Base-by-base conservation (phyloP, 2,329 filamentous ascomycete species). In the Diaporthe eres region DNA sequence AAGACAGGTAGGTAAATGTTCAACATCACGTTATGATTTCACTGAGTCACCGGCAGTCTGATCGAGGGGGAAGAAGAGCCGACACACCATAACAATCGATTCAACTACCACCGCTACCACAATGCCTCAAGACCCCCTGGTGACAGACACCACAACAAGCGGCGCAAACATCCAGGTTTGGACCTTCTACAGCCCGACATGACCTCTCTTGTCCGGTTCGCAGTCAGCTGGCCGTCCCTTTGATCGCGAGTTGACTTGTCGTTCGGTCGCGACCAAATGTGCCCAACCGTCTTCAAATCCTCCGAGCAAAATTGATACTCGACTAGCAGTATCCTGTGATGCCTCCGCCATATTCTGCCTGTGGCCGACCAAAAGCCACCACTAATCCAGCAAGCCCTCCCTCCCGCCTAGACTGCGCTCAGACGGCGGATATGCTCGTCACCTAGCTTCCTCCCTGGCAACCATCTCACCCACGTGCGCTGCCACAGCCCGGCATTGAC, bases 81-180 rank as follows among this genome's bases (percentile, higher is more conserved):
- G 22, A 55, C 34, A 73, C 71, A 65, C 60, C 58, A 73, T 73
- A 42, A 63, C 28, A 65, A 37, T 65, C 58, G 25, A 65, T 75
- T 67, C 58, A 68, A n/a, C 74, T 73, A 75, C 74, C 70, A 72
- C 49, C 70, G 44, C 74, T 75, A 75, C 70, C 74, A 51, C 25
- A 19, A 28, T 73, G 61, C 60, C 25, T 44, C 51, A 34, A 19
- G 34, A 72, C 34, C 70, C 25, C 74, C 13, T 57, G 22, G 42
- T 51, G 58, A 75, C 51, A 65, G 22, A 67, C 53, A 51, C 68
- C 39, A 63, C 25, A 37, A 51, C 53, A 39, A 55, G 65, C 65
- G 65, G 65, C 34, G 15, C 65, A 42, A 70, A 70, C 65, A 70
- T 28, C 49, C 49, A 51, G 65, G 47, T 42, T 55, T 39, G 34